These are phyloP conservation scores for Insectozyma bohioensis DNA, from an alignment of 1,139 yeast species.

Conservation along the genomic window DNA sequence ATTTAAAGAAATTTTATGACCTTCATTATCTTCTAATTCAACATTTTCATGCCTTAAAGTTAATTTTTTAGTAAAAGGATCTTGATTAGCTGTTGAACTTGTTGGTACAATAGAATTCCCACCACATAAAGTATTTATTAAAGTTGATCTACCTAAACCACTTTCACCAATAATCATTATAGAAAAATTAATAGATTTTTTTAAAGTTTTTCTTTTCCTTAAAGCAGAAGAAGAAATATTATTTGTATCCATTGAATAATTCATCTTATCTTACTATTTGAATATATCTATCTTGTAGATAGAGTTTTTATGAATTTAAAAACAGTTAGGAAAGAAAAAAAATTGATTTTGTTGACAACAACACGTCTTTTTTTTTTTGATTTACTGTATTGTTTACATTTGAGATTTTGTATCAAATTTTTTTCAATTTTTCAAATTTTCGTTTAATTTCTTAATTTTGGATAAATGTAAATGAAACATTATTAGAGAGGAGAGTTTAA, in stretches of 20 bases:
- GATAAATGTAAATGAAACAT: too few relatives aligned
- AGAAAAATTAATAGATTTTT: conserved; percentile 54
- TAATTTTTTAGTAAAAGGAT: conserved; percentile 42
- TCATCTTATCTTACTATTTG: too few relatives aligned
- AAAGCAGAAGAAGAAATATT: conserved; percentile 35
- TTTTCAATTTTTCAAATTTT: too few relatives aligned
- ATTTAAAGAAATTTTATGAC: conserved; percentile 48
- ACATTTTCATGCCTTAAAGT: conserved; percentile 50
- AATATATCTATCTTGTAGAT: too few relatives aligned
- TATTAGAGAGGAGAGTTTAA: too few relatives aligned
- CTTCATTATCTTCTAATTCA: conserved; percentile 52
- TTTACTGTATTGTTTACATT: too few relatives aligned
- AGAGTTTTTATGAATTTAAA: neutral
- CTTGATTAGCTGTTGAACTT: conserved; percentile 40
- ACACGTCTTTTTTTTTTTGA: neutral
- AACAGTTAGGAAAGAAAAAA: neutral
- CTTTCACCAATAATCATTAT: conserved; percentile 60
- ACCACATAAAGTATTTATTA: conserved; percentile 74
- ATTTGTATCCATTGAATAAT: conserved; percentile 15
- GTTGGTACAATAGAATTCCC: conserved; percentile 60
- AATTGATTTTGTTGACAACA: conserved; percentile 1
- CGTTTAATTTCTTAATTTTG: too few relatives aligned
- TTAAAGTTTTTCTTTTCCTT: conserved; percentile 58
- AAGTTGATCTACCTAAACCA: conserved; percentile 63
- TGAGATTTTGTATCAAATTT: too few relatives aligned